Conservation (phyloP, 2,329 filamentous ascomycete genomes). For the Microsporum audouinii region DNA sequence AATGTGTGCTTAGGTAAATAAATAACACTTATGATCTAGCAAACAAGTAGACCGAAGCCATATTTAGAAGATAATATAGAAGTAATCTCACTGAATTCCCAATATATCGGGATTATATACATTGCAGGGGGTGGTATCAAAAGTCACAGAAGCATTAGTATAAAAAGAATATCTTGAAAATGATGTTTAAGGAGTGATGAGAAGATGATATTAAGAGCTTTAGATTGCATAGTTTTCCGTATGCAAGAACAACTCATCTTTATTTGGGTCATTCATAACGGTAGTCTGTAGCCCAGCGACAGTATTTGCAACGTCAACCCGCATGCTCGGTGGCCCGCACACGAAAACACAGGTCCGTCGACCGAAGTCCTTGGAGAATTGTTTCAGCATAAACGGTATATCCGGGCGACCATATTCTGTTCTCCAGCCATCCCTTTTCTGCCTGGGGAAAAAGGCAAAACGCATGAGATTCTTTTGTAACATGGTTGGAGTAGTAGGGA, state of each 20-base stretch:
- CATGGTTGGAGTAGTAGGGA: constrained; percentile 70
- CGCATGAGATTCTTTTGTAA: constrained; percentile 85
- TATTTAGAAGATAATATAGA: not conserved
- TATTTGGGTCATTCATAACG: constrained; percentile 65
- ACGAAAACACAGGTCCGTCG: constrained; percentile 80
- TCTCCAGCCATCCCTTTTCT: constrained; percentile 62
- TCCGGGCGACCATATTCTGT: constrained; percentile 88
- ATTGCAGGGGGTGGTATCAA: constrained; percentile 2
- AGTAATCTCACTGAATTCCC: not conserved
- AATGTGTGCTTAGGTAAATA: too few species aligned
- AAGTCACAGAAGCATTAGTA: not conserved
- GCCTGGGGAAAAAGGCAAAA: constrained; percentile 62
- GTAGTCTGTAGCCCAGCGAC: constrained; percentile 71
- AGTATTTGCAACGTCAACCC: constrained; percentile 74
- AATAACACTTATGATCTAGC: not conserved
- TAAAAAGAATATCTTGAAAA: not conserved
- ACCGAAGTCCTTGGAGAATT: constrained; percentile 72
- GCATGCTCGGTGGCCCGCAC: constrained; percentile 78
- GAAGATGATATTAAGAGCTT: constrained; percentile 16
- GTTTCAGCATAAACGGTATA: constrained; percentile 71
- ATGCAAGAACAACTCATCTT: constrained; percentile 88
- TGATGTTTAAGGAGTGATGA: not conserved
- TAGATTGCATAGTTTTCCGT: constrained; percentile 89
- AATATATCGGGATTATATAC: not conserved
- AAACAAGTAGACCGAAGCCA: not conserved